phyloP scores from a whole-genome alignment of 176 grass and related monocot genomes.

The Aegilops longissima region DNA sequence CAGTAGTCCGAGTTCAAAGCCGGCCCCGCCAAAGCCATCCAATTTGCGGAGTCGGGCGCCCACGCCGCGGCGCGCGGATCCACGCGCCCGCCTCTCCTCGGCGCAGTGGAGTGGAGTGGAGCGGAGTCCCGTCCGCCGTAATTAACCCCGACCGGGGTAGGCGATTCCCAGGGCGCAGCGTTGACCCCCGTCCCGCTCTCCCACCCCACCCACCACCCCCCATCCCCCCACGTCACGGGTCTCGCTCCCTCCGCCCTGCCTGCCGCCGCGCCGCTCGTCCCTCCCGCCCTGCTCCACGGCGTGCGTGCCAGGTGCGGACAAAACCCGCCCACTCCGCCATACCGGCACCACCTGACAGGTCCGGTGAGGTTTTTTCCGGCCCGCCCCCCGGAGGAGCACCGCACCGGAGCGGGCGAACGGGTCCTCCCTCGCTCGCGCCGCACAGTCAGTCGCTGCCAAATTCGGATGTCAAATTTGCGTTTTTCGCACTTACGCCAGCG shows the following conservation, averaged over 20 bases:
- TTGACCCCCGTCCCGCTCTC: conserved; percentile 44
- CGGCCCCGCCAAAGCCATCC: conserved; percentile 42
- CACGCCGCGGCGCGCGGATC: background rate
- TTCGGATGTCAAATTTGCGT: background rate
- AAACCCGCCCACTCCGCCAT: conserved; percentile 29
- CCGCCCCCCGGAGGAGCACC: background rate
- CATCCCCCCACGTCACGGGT: conserved; percentile 49
- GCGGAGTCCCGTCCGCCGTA: conserved; percentile 21
- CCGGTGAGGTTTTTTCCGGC: background rate
- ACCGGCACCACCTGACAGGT: conserved; percentile 22
- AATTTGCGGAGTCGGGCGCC: conserved; percentile 1
- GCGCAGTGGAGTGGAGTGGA: background rate
- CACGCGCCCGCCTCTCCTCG: background rate
- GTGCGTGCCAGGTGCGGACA: conserved; percentile 34
- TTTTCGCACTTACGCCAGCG: background rate
- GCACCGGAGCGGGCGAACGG: background rate
- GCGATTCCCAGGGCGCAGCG: conserved; percentile 15
- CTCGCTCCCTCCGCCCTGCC: background rate
- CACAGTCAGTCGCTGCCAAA: background rate
- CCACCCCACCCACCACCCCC: conserved; percentile 3
- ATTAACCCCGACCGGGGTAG: background rate
- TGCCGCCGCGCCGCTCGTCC: background rate
- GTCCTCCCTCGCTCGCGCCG: background rate
- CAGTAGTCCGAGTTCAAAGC: background rate
- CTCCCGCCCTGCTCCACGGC: conserved; percentile 25